Evolutionary conservation across 1,284 basidiomycete species (phyloP).

Genomic region (Sanghuangporus weigelae): DNA sequence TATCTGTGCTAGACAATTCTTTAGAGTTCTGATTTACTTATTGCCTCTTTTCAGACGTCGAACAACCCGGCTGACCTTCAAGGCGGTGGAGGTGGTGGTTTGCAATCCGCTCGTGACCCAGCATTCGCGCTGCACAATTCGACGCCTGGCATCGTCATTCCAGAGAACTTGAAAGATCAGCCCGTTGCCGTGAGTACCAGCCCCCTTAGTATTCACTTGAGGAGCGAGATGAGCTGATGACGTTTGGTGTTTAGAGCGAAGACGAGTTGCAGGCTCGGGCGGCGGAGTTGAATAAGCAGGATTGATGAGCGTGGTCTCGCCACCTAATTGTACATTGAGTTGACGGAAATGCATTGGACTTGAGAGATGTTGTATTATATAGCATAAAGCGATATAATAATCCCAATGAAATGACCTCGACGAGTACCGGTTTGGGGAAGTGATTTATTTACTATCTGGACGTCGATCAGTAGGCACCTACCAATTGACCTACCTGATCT

Average conservation of each 20-base stretch:
- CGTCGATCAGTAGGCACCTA: no score
- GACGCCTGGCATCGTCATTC: constrained; percentile 11
- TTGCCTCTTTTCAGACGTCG: constrained; percentile 5
- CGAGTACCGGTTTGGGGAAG: no score
- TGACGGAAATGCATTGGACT: background rate
- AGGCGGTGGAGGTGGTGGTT: background rate
- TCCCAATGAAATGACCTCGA: no score
- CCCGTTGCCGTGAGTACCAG: background rate
- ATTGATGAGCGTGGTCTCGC: background rate
- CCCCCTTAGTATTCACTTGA: background rate
- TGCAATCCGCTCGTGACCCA: background rate
- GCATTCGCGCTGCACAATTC: constrained; percentile 7
- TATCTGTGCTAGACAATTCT: background rate
- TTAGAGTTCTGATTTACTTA: background rate
- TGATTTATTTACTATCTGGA: no score
- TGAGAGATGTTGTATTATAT: no score
- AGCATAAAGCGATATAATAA: no score
- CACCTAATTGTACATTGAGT: background rate
- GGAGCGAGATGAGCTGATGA: background rate
- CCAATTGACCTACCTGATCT: no score
- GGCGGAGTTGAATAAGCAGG: background rate
- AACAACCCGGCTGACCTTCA: constrained; percentile 16
- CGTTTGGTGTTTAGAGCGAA: background rate
- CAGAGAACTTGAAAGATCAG: background rate
- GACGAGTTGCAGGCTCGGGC: background rate